Evolutionary conservation across 768 basidiomycete genomes (phyloP).

Genomic region (Boletus patriciae): DNA sequence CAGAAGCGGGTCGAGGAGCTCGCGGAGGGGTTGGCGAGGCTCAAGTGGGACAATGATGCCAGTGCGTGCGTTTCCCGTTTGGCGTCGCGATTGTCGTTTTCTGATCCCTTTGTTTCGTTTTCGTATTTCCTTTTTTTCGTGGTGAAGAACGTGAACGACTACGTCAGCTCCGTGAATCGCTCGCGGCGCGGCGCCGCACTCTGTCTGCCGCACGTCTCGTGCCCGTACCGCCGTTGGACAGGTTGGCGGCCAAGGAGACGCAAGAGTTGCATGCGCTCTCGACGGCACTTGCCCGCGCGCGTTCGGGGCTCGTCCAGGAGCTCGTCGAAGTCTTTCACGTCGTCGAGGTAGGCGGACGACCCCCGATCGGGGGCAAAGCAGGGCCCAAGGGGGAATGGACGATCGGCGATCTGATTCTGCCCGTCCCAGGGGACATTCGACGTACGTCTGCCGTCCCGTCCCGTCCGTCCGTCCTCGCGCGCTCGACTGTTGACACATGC

Average conservation of each 20-base stretch:
- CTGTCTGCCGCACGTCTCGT: conserved; percentile 57
- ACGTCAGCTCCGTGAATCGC: conserved; percentile 54
- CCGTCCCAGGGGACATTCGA: conserved; percentile 81
- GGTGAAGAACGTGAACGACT: conserved; percentile 62
- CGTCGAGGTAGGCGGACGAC: conserved; percentile 76
- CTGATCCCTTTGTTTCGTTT: not conserved
- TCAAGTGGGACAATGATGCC: conserved; percentile 61
- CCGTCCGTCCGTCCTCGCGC: not conserved
- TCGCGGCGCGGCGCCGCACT: conserved; percentile 64
- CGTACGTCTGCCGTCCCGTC: conserved; percentile 41
- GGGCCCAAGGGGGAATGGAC: conserved; percentile 85
- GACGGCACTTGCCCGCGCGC: conserved; percentile 59
- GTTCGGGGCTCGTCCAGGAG: conserved; percentile 75
- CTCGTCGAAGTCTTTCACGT: conserved; percentile 84
- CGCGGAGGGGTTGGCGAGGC: conserved; percentile 43
- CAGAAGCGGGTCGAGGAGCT: conserved; percentile 56
- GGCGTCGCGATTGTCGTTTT: too few species aligned
- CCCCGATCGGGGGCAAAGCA: conserved; percentile 70
- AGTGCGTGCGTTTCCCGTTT: conserved; percentile 40
- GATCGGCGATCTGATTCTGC: conserved; percentile 75
- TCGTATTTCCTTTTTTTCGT: too few species aligned
- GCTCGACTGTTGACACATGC: not conserved
- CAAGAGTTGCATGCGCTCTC: conserved; percentile 53
- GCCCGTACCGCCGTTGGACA: conserved; percentile 26
- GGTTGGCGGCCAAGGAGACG: conserved; percentile 38